Percentiles rank a stretch among this genome's conserved stretches.
Conservation (phyloP, 768 basidiomycete genomes). For the Daedaleopsis sinensis region DNA sequence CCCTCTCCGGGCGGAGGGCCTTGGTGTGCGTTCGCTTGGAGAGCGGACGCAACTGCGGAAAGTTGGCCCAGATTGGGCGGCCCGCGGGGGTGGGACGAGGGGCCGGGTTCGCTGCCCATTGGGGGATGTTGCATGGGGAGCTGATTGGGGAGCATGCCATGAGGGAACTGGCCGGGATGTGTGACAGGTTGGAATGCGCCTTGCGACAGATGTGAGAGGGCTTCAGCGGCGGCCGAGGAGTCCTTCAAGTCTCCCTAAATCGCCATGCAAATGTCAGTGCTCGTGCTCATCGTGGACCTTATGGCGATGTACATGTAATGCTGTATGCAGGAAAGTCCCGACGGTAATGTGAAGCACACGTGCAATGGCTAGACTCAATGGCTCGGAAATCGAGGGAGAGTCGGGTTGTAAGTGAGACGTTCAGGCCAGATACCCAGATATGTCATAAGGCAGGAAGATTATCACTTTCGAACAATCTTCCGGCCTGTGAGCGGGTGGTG, state of each 20-base stretch:
- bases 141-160: slow-evolving; percentile 19
- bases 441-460: too few relatives aligned
- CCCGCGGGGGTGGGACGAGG: slow-evolving; percentile 34
- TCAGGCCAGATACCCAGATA: too few relatives aligned
- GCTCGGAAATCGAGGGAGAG: too few relatives aligned
- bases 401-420: too few relatives aligned
- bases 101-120: slow-evolving; percentile 29
- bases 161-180: slow-evolving; percentile 22
- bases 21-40: slow-evolving; percentile 14
- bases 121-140: slow-evolving; percentile 11
- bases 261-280: slow-evolving; percentile 13
- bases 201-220: slow-evolving; percentile 56
- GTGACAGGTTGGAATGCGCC: slow-evolving; percentile 33
- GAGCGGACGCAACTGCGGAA: slow-evolving; percentile 19
- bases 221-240: slow-evolving; percentile 55
- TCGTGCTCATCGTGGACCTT: not conserved
- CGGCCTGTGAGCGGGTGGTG: too few relatives aligned
- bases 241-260: slow-evolving; percentile 55
- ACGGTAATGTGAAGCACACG: too few relatives aligned
- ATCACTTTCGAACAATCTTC: too few relatives aligned
- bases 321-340: not conserved
- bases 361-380: too few relatives aligned
- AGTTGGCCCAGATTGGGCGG: slow-evolving; percentile 31
- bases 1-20: slow-evolving; percentile 3
- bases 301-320: too few relatives aligned